Evolutionary conservation across 768 basidiomycete genomes (phyloP), one percentile per base, ranked within the genome.

Genomic region (Mycena olivaceomarginata): DNA sequence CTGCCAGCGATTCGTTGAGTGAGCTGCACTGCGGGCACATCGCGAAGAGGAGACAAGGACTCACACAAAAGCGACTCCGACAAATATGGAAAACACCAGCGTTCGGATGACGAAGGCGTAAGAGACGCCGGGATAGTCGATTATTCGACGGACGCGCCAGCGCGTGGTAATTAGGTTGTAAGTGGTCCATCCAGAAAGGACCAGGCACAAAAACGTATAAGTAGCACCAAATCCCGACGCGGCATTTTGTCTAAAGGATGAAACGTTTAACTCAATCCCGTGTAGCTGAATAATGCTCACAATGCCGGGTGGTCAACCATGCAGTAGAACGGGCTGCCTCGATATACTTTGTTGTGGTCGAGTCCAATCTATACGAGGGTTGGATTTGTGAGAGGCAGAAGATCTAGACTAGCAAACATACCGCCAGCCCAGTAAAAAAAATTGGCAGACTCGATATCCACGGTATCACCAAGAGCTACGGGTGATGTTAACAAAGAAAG

Each of bases 81-180:
- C 74, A 56, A 79, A 72, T 2, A 73, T 56, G 1, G 77, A 75
- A 46, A 79, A 79, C 4, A 76, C 31, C 15, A 78, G 62, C 0
- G 71, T 70, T 22, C 77, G 77, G 2, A 48, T 40, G 16, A 79
- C 62, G 71, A 75, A 78, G 18, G 93, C 40, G 85, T 91, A 78
- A 86, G 90, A 76, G 86, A 89, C 75, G 83, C 87, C 75, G 41
- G 63, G 51, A 59, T 76, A 76, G 56, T 80, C 72, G 40, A 70
- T 51, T 5, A 70, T 51, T 9, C 74, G 62, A 25, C 73, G 73
- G 43, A 78, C 69, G 16, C 77, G 74, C 77, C 77, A 72, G 22
- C 77, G 77, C 8, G 77, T 75, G 25, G 39, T 62, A 13, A 78
- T 53, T 4, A 78, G 66, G 46, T 53, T 74, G 16, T 31, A 18